Percentiles rank a stretch among this genome's conserved stretches.
Conservation (phyloP, 352 stramenopile species). For the Pythium vanterpoolii region DNA sequence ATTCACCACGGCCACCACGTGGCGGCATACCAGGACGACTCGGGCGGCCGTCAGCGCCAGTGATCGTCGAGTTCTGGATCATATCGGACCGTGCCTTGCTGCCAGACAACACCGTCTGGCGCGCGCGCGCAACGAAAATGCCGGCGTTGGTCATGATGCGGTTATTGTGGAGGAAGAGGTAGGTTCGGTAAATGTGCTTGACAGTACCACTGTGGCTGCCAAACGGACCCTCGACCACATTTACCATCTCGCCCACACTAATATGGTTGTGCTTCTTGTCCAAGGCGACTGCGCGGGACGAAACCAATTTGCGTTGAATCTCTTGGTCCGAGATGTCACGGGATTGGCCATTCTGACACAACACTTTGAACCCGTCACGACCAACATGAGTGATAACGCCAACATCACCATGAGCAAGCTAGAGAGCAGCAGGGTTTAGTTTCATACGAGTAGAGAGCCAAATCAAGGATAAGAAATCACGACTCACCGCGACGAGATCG, state of each 20-base stretch:
- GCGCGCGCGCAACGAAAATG: conserved; percentile 85
- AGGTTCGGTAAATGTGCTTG: conserved; percentile 89
- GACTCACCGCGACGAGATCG: conserved; percentile 76
- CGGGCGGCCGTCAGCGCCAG: conserved; percentile 57
- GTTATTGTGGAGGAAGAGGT: conserved; percentile 90
- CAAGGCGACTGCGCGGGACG: conserved; percentile 72
- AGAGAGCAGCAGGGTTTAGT: not conserved
- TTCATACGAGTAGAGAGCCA: not conserved
- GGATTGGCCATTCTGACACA: conserved; percentile 84
- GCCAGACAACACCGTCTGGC: conserved; percentile 78
- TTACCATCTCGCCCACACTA: conserved; percentile 88
- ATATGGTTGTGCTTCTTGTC: conserved; percentile 91
- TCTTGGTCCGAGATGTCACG: conserved; percentile 86
- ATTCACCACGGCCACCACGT: conserved; percentile 49
- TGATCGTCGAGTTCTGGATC: conserved; percentile 81
- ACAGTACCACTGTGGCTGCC: conserved; percentile 85
- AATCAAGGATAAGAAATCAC: not conserved
- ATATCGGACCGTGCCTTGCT: conserved; percentile 86
- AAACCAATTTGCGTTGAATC: conserved; percentile 87
- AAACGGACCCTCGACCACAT: conserved; percentile 83
- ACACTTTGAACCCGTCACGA: conserved; percentile 81
- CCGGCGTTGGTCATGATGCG: conserved; percentile 86
- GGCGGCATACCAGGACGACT: conserved; percentile 29
- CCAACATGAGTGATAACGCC: conserved; percentile 91
- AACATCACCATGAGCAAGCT: conserved; percentile 84